Evolutionary conservation across 2,329 filamentous ascomycete genomes (phyloP).

Genomic region (Clarireedia hainanense): DNA sequence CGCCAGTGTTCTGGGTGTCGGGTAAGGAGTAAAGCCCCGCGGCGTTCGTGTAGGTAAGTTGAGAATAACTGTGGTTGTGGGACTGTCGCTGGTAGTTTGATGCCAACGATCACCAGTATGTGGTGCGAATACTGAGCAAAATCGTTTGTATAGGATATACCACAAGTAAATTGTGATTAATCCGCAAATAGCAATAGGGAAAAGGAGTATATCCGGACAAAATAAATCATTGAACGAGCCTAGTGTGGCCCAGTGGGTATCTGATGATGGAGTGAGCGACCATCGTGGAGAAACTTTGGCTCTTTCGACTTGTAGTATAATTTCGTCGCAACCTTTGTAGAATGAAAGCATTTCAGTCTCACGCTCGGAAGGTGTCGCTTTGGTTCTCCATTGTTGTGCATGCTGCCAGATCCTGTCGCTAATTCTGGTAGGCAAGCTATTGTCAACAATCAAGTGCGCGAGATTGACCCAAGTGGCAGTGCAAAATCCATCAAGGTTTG

Average conservation of each 20-base stretch:
- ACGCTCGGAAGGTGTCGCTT: neutral
- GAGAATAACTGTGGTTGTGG: no score
- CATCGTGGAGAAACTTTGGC: neutral
- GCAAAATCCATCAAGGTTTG: neutral
- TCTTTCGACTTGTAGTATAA: neutral
- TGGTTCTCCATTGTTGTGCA: neutral
- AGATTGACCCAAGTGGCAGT: constrained; percentile 6
- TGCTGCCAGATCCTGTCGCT: constrained; percentile 2
- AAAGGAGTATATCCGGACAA: neutral
- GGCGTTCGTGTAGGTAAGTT: no score
- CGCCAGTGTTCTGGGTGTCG: no score
- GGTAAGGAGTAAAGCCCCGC: no score
- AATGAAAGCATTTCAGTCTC: neutral
- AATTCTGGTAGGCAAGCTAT: neutral
- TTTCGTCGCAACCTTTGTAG: neutral
- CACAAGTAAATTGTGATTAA: neutral
- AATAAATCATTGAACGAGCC: neutral
- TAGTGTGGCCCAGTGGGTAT: neutral
- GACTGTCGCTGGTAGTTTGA: no score
- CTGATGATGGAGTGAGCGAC: no score
- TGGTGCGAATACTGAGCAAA: no score
- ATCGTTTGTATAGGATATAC: no score
- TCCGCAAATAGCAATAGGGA: neutral
- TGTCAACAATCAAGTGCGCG: constrained; percentile 1
- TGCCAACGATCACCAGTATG: no score